Evolutionary conservation across 192 early-diverging fungal genomes (phyloP), one percentile per base, ranked within the genome.

Genomic region (Chytriomyces sp.): DNA sequence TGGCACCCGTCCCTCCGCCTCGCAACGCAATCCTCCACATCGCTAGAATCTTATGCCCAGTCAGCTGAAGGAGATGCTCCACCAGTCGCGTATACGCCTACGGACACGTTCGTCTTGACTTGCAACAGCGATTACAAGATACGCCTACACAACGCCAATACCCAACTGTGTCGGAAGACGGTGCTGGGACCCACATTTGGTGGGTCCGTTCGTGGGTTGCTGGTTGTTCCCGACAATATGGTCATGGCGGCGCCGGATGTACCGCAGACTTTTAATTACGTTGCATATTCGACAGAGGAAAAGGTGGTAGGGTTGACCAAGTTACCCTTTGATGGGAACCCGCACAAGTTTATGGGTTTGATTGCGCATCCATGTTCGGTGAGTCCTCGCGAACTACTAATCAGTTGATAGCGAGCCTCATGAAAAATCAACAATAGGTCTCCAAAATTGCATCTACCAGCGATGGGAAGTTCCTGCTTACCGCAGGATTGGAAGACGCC

Each of bases 251-350:
- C 56, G 14, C 60, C 60, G 3, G 38, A 22, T 2, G 19, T 37
- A 17, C 33, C 49, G 17, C 55, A 67, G 5, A 31, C 74, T 14
- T 49, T 66, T 10, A 75, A 78, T 33, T 86, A 86, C 64, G 22
- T 84, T 12, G 79, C 67, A 0, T 86, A 70, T 44, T 59, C 68
- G 2, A 73, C 80, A 14, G 19, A 66, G 19, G 79, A 85, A 33
- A 87, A 85, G 55, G 83, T 85, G 12, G 67, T 86, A 58, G 87
- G 87, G 1, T 19, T 88, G 1, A 63, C 78, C 12, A 87, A 87
- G 59, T 62, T 88, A 32, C 87, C 87, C n/a, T 68, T 87, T 28
- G 86, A 88, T 53, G 87, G 87, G 4, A 88, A 88, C 70, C 87
- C 87, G 6, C 76, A 83, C 72, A 44, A 59, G 26, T 78, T 67